phyloP scores from a whole-genome alignment of 768 basidiomycete genomes.

The Boletellus emodensis region DNA sequence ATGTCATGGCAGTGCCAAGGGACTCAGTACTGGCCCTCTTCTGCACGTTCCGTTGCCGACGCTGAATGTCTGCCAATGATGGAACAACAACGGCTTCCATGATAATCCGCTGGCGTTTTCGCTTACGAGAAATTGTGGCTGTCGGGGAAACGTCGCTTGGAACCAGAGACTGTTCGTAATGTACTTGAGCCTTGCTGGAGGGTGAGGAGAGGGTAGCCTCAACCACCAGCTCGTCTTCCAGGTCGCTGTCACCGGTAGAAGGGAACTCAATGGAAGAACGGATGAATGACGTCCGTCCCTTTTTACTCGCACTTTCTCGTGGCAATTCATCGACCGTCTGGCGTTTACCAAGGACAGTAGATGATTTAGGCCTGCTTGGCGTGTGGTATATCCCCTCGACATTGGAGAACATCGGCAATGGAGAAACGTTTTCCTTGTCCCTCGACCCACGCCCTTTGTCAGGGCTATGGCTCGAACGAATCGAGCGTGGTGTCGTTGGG shows the following conservation, averaged over 20 bases:
- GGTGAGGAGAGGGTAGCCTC: conserved; percentile 23
- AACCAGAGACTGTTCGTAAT: not conserved
- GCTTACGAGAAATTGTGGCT: conserved; percentile 15
- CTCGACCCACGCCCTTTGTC: conserved; percentile 36
- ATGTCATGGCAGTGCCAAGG: not conserved
- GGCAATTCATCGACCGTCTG: conserved; percentile 35
- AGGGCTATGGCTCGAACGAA: conserved; percentile 26
- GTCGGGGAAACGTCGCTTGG: conserved; percentile 5
- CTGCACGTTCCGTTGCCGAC: conserved; percentile 15
- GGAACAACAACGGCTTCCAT: conserved; percentile 54
- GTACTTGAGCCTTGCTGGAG: conserved; percentile 7
- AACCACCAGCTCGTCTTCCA: conserved; percentile 31
- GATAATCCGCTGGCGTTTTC: conserved; percentile 48
- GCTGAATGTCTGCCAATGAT: conserved; percentile 28
- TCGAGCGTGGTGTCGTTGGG: conserved; percentile 34
- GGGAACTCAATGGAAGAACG: conserved; percentile 31
- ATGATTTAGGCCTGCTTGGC: conserved; percentile 25
- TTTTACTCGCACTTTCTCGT: conserved; percentile 24
- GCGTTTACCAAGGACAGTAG: conserved; percentile 43
- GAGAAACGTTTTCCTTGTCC: conserved; percentile 63
- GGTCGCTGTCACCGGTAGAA: conserved; percentile 18
- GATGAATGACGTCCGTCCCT: conserved; percentile 28
- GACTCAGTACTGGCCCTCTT: conserved; percentile 20
- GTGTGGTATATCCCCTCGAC: conserved; percentile 43
- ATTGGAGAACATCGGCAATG: conserved; percentile 35